phyloP scores from a whole-genome alignment of 768 basidiomycete species.

The Boletus insuetus region DNA sequence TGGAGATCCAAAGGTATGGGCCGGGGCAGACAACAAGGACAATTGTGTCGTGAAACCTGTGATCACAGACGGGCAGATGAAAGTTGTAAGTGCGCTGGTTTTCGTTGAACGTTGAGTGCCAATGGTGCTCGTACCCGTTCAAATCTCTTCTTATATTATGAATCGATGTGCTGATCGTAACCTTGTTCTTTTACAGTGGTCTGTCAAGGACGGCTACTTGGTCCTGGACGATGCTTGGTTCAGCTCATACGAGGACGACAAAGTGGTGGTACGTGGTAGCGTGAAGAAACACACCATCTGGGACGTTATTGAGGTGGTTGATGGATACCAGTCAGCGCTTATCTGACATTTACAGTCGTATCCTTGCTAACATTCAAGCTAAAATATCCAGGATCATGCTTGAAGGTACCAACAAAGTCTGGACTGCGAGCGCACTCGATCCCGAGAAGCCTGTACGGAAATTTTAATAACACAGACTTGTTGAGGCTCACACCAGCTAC shows the following conservation, averaged over 20 bases:
- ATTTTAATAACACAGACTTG: background rate
- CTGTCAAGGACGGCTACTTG: background rate
- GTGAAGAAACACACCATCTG: background rate
- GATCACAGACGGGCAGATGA: too few species aligned
- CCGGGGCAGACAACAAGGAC: too few species aligned
- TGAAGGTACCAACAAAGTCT: too few species aligned
- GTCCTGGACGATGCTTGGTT: background rate
- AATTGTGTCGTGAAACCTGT: too few species aligned
- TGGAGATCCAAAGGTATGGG: too few species aligned
- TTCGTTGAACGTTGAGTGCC: too few species aligned
- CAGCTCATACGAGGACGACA: background rate
- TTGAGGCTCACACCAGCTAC: constrained; percentile 1
- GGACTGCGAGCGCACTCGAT: too few species aligned
- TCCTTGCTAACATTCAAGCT: background rate
- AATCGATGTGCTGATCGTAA: background rate
- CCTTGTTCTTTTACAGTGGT: background rate
- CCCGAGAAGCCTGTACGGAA: background rate
- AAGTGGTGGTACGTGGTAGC: background rate
- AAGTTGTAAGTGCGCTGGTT: too few species aligned
- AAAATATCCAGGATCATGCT: background rate
- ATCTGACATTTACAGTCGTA: background rate
- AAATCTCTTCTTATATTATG: background rate
- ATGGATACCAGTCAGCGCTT: background rate
- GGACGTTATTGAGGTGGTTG: too few species aligned
- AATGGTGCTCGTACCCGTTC: background rate